Conservation (phyloP, 768 basidiomycete genomes). For the Rhodotorula taiwanensis region DNA sequence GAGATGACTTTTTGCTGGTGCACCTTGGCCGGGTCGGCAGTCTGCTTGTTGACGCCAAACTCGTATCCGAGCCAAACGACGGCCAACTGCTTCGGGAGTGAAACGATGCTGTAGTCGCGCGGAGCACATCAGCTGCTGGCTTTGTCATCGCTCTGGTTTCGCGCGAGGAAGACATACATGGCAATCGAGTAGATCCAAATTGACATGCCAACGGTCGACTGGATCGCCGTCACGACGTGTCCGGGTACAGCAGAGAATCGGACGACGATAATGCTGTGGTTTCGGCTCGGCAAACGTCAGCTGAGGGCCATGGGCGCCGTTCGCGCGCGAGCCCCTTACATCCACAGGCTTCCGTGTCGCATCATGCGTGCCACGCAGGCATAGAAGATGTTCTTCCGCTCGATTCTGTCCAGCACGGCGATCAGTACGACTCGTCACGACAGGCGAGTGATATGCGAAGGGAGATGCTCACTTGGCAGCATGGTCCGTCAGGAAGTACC, state of each 20-base stretch:
- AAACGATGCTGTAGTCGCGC: neutral
- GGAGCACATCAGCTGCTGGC: too few species aligned
- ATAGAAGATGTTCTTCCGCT: slow-evolving; percentile 27
- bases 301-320: neutral
- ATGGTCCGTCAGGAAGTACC: slow-evolving; percentile 17
- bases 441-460: too few species aligned
- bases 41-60: neutral
- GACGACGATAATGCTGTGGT: slow-evolving; percentile 21
- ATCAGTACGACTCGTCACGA: neutral
- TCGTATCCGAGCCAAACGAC: slow-evolving; percentile 26
- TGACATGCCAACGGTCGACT: slow-evolving; percentile 31
- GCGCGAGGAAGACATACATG: neutral
- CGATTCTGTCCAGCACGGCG: slow-evolving; percentile 2
- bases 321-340: neutral
- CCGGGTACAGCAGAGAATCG: slow-evolving; percentile 30
- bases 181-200: slow-evolving; percentile 27
- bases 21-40: neutral
- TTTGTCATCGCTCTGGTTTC: too few species aligned
- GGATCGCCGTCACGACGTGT: slow-evolving; percentile 37
- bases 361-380: slow-evolving; percentile 34
- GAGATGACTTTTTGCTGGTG: neutral
- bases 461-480: slow-evolving; percentile 12
- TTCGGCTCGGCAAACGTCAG: neutral
- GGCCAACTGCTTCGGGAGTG: slow-evolving; percentile 32
- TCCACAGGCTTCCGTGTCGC: slow-evolving; percentile 25